Evolutionary conservation across 257 asterid species (phyloP).

Genomic region (Solanum dulcamara): DNA sequence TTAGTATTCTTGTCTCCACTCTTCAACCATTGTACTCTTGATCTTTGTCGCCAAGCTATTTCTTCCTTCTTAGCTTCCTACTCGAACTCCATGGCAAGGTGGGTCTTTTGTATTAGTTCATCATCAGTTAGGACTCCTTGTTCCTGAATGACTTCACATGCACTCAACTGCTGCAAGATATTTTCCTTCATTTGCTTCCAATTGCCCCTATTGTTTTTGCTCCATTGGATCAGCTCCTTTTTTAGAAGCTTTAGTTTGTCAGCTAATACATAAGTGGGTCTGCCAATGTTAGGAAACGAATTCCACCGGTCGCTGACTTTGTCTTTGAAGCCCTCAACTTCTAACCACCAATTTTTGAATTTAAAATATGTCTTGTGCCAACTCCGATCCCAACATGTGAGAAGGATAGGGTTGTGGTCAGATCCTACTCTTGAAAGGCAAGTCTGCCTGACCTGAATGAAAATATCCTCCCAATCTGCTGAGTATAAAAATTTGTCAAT

Average conservation of each 20-base stretch:
- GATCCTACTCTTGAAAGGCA: background rate
- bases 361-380: too few species aligned
- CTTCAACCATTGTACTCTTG: too few species aligned
- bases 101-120: too few species aligned
- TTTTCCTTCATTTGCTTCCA: background rate
- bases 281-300: background rate
- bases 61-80: too few species aligned
- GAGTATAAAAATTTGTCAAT: too few species aligned
- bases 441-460: too few species aligned
- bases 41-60: too few species aligned
- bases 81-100: too few species aligned
- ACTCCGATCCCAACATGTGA: too few species aligned
- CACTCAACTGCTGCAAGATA: background rate
- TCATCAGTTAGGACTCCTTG: background rate
- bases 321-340: background rate
- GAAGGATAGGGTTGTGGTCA: too few species aligned
- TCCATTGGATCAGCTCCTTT: background rate
- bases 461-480: too few species aligned
- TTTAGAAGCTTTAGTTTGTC: background rate
- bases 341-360: background rate
- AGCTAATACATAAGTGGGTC: background rate
- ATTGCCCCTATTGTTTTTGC: background rate
- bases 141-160: background rate
- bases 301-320: background rate
- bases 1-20: too few species aligned